Percentiles rank a stretch among this genome's conserved stretches.
Conservation (phyloP, 139 green algal species). For the Zygnema circumcarinatum region DNA sequence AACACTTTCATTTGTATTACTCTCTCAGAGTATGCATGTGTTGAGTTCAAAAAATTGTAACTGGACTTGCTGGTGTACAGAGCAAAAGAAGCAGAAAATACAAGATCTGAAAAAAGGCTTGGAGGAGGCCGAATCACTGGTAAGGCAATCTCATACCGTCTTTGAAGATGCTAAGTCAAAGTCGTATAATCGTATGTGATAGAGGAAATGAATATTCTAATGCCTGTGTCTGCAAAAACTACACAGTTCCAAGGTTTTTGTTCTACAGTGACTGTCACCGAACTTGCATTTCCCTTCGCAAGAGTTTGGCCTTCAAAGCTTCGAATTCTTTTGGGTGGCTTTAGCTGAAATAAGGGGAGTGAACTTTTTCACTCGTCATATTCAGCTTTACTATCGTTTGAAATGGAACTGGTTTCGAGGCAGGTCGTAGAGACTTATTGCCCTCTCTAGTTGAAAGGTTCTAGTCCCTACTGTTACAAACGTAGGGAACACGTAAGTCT, state of each 20-base stretch:
- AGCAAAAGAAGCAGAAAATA: slow-evolving; percentile 68
- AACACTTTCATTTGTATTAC: too few species aligned
- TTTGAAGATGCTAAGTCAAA: not conserved
- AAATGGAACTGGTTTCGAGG: too few species aligned
- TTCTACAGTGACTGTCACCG: not conserved
- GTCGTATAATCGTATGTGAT: not conserved
- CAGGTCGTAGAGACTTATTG: too few species aligned
- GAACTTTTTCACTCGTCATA: too few species aligned
- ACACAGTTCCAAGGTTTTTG: slow-evolving; percentile 10
- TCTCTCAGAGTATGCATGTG: too few species aligned
- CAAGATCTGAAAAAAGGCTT: slow-evolving; percentile 81
- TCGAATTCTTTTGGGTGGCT: too few species aligned
- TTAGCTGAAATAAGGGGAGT: too few species aligned
- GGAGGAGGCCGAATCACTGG: slow-evolving; percentile 81
- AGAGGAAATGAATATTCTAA: not conserved
- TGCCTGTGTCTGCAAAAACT: slow-evolving; percentile 3
- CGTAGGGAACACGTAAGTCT: not conserved
- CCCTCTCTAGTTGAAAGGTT: not conserved
- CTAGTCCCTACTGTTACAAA: not conserved
- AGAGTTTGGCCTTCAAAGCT: not conserved
- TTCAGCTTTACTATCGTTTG: too few species aligned
- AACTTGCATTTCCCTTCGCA: not conserved
- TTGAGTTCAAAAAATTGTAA: too few species aligned
- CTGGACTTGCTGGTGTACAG: too few species aligned
- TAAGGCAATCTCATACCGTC: not conserved